These are phyloP conservation scores for Plantago elongata DNA, from an alignment of 257 asterid genomes.

Conservation along the genomic window DNA sequence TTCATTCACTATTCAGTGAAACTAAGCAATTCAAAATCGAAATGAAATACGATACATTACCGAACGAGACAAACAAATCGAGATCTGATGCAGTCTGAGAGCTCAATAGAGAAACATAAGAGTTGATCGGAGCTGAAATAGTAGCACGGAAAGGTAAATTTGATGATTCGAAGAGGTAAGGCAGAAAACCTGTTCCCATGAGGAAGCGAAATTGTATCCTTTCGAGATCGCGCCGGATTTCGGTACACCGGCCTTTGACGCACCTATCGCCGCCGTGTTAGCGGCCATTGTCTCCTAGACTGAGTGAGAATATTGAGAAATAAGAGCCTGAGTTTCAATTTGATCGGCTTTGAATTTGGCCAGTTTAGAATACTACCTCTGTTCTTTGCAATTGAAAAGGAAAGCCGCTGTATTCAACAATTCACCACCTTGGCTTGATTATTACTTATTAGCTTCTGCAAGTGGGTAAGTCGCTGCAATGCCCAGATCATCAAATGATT, in stretches of 20 bases:
- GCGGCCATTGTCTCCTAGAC: conserved; percentile 39
- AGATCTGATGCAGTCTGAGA: conserved; percentile 22
- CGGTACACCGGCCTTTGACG: conserved; percentile 46
- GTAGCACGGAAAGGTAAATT: not conserved
- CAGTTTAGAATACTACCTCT: not conserved
- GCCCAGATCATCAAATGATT: no score
- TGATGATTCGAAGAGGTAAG: not conserved
- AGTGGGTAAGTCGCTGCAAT: no score
- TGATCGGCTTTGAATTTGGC: not conserved
- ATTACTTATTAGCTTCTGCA: no score
- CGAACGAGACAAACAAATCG: not conserved
- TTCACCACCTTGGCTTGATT: no score
- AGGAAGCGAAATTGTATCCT: conserved; percentile 93
- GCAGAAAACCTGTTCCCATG: conserved; percentile 78
- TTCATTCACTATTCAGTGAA: no score
- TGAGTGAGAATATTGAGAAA: not conserved
- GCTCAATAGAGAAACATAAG: not conserved
- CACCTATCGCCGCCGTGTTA: conserved; percentile 27
- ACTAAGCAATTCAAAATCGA: not conserved
- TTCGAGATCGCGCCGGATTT: conserved; percentile 82
- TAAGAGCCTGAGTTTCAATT: not conserved
- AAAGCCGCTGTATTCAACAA: no score
- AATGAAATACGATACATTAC: not conserved
- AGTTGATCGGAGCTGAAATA: not conserved
- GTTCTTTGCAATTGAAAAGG: no score